Conservation (phyloP, 495 filamentous ascomycete genomes). For the Aspergillus coremiiformis region DNA sequence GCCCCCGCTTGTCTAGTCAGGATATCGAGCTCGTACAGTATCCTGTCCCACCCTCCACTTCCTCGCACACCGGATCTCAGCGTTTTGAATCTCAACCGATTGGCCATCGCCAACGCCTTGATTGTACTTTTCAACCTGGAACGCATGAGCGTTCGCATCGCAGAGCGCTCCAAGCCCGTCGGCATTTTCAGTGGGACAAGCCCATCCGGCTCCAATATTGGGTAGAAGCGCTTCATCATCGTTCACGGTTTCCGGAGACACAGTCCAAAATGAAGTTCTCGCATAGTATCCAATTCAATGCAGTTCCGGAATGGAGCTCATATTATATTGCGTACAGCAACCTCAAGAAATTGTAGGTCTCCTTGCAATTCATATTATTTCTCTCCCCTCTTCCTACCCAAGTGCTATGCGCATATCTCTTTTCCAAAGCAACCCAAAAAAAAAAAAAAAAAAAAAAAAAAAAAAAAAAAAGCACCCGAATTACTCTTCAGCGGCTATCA, state of each 20-base stretch:
- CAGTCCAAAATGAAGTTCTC: conserved; percentile 97
- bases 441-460: too few species aligned
- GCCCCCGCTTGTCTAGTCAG: conserved; percentile 5
- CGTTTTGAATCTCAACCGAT: not conserved
- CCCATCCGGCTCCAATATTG: conserved; percentile 30
- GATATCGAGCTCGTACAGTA: conserved; percentile 36
- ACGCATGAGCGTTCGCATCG: not conserved
- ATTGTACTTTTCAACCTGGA: not conserved
- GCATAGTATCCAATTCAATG: conserved; percentile 98
- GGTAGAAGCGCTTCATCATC: conserved; percentile 32
- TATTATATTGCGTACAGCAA: conserved; percentile 98
- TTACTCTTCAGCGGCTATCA: not conserved
- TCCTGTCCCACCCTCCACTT: conserved; percentile 14
- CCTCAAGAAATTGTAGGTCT: conserved; percentile 89
- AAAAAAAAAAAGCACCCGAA: too few species aligned
- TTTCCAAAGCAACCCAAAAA: not conserved
- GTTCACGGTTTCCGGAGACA: conserved; percentile 13
- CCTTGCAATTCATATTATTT: not conserved
- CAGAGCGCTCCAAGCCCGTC: not conserved
- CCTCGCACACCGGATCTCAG: not conserved
- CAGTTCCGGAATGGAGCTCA: conserved; percentile 96
- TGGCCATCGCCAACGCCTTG: not conserved
- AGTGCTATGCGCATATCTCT: not conserved
- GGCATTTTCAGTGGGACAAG: conserved; percentile 4
- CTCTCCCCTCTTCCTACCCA: not conserved